Percentiles rank a stretch among this genome's conserved stretches.
Evolutionary conservation across 1,284 basidiomycete species (phyloP).

Genomic region (Papiliotrema terrestris): DNA sequence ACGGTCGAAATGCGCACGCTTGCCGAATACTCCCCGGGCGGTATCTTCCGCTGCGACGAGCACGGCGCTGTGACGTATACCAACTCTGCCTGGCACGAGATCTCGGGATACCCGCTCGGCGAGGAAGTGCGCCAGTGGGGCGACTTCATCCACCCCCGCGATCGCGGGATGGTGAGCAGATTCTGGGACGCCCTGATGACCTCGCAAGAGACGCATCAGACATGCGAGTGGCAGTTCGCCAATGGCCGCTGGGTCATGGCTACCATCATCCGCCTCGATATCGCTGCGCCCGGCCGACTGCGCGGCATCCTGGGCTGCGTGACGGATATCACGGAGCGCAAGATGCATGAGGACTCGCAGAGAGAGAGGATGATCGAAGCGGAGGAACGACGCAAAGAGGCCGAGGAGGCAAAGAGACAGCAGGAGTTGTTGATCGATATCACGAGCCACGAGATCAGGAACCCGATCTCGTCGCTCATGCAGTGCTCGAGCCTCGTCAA

Average conservation of each 20-base stretch:
- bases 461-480: constrained; percentile 39
- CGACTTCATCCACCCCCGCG: constrained; percentile 20
- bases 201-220: constrained; percentile 4
- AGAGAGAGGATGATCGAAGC: constrained; percentile 39
- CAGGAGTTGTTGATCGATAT: constrained; percentile 49
- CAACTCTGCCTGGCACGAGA: constrained; percentile 37
- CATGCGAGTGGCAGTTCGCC: constrained; percentile 28
- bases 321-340: constrained; percentile 44
- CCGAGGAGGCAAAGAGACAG: constrained; percentile 44
- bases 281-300: constrained; percentile 17
- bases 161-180: constrained; percentile 10
- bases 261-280: constrained; percentile 36
- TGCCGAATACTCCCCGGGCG: constrained; percentile 44
- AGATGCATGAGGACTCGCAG: constrained; percentile 41
- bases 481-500: constrained; percentile 46
- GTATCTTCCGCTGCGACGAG: constrained; percentile 36
- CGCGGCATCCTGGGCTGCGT: constrained; percentile 35
- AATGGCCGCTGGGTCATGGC: constrained; percentile 32
- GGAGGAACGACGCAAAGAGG: constrained; percentile 40
- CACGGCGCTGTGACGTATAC: constrained; percentile 38
- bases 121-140: constrained; percentile 28
- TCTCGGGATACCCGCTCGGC: constrained; percentile 26
- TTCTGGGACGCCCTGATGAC: constrained; percentile 24
- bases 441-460: constrained; percentile 48
- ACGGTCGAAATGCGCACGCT: constrained; percentile 41